Evolutionary conservation across 192 early-diverging fungal genomes (phyloP), one percentile per base, ranked within the genome.

Genomic region (Rhizoclosmatium globosum): DNA sequence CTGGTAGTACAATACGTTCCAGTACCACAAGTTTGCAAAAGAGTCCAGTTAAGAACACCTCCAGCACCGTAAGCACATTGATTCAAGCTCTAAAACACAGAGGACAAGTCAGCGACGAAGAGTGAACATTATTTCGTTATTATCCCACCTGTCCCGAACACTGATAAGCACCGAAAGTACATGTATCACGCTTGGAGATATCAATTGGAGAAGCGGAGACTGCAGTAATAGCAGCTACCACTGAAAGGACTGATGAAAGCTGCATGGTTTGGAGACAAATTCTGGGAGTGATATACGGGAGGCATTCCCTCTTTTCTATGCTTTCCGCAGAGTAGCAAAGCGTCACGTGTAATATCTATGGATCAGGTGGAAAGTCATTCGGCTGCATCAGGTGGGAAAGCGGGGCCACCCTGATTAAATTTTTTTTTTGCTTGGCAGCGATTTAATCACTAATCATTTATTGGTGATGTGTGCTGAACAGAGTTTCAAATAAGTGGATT

Each of bases 151-250:
- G 65, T 7, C 65, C 65, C 0, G 3, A 15, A 41, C 65, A 68
- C 43, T 68, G 65, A 21, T 68, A 68, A 41, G 65, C 39, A 15
- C 65, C 65, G 21, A 68, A 68, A 44, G 45, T 1, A 68, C 65
- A 68, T 1, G 65, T 21, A 62, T 4, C 38, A 7, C 7, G 15
- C 39, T 44, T 21, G 4, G 38, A 11, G 7, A 9, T 11, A 15
- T 68, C 65, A 42, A 68, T 68, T 38, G 65, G 65, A 9, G 61
- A 64, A 39, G 61, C 61, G 1, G 6, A 19, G 13, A 15, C 21
- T 6, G 65, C 43, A 11, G 13, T 7, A 68, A 21, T 44, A 42
- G 43, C 39, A 45, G 21, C 21, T 4, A 38, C 11, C 38, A 68
- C 21, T 39, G 60, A 19, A 21, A 62, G 60, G 0, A 62, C 11